Base-by-base conservation (phyloP, 371 early-diverging fungal species). In the Mucor velutinosus region DNA sequence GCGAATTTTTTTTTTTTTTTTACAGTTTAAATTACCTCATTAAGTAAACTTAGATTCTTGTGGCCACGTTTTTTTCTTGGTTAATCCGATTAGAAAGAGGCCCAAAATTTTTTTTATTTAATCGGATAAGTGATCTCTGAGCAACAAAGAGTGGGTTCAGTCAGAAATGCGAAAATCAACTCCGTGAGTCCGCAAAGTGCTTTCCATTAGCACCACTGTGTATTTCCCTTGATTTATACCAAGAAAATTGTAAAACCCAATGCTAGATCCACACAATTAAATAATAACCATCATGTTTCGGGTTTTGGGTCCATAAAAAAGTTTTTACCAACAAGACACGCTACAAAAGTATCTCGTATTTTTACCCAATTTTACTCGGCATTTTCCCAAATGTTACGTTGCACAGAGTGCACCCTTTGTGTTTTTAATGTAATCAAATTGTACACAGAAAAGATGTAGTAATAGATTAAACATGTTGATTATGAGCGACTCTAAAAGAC, bases 331-430 rank as follows among this genome's bases (percentile, higher is more conserved):
- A n/a, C 15, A 30, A 27, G 53, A 56, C 56, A 17, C 29, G 6
- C 2, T 17, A n/a, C 5, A 56, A 56, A 32, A 14, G 12, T 2
- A 7, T 29, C 7, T 29, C 17, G 15, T 32, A n/a, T 30, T 56
- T 56, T 58, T 58, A 65, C 65, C 65, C 65, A 65, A 11, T 58
- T 65, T 65, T 58, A 65, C 29, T 58, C 23, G 29, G 7, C 25
- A 15, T 58, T 65, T 65, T 58, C 65, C 65, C 58, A 32, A 30
- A n/a, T n/a, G 35, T 51, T 51, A 25, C 51, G 51, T 51, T 51
- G 11, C 21, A 51, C 51, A 51, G 37, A 14, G 37, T 14, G 37
- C 37, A 37, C 14, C 37, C 8, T 37, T 37, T 37, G 23, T 51
- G 45, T 7, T 7, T 45, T 35, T 59, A 33, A 59, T 30, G 65